Conservation (phyloP, 1,139 yeast species). For the Starmera stellimalicola region DNA sequence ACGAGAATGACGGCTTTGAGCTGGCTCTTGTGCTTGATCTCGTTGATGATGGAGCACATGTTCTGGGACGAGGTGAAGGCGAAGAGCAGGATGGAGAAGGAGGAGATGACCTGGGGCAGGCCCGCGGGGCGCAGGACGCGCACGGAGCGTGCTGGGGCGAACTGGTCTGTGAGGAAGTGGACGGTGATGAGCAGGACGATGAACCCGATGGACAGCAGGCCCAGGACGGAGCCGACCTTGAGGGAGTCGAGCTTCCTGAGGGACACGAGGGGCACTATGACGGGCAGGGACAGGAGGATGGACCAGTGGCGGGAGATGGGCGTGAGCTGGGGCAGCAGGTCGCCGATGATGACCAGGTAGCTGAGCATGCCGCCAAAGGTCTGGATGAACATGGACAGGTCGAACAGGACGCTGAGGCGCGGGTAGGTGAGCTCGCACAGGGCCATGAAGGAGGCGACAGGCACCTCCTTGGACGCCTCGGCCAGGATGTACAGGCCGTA, state of each 20-base stretch:
- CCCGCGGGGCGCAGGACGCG: constrained; percentile 46
- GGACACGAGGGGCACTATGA: constrained; percentile 69
- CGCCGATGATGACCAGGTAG: constrained; percentile 83
- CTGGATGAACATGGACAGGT: constrained; percentile 79
- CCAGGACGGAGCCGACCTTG: constrained; percentile 79
- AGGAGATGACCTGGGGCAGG: constrained; percentile 53
- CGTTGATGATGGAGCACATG: constrained; percentile 85
- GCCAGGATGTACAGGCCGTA: constrained; percentile 75
- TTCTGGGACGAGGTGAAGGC: constrained; percentile 96
- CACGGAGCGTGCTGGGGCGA: constrained; percentile 42
- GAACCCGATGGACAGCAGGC: constrained; percentile 73
- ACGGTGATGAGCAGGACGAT: constrained; percentile 63
- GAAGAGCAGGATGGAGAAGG: constrained; percentile 86
- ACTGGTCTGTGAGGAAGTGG: constrained; percentile 45
- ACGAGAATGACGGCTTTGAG: constrained; percentile 43
- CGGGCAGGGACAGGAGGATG: constrained; percentile 51
- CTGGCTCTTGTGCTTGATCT: constrained; percentile 51
- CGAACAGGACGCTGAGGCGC: constrained; percentile 70
- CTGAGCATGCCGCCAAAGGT: constrained; percentile 92
- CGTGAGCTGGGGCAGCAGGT: constrained; percentile 67
- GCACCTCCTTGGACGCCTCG: constrained; percentile 49
- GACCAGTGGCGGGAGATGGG: constrained; percentile 37
- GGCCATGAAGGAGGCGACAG: constrained; percentile 60
- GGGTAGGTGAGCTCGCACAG: constrained; percentile 83
- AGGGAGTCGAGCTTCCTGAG: constrained; percentile 72